Percentiles rank a stretch among this genome's conserved stretches.
Conservation (phyloP, 2,329 filamentous ascomycete species). For the Colletotrichum sp. region DNA sequence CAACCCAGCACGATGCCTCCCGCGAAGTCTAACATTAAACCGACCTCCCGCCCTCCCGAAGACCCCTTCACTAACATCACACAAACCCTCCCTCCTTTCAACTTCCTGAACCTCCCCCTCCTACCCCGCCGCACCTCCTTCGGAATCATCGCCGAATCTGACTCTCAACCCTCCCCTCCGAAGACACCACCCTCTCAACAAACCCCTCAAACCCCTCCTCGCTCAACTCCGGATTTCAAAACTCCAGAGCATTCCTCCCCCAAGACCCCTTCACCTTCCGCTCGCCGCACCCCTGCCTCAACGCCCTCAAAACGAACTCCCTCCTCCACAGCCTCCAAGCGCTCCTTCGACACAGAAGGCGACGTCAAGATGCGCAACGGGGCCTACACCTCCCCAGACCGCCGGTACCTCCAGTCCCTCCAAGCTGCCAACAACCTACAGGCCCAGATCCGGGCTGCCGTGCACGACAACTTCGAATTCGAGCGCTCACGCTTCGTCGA, state of each 20-base stretch:
- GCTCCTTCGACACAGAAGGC: neutral
- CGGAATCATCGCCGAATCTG: neutral
- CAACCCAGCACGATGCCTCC: neutral
- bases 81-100: neutral
- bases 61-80: neutral
- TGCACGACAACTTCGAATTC: neutral
- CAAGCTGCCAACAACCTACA: neutral
- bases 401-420: neutral
- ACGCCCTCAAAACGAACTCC: neutral
- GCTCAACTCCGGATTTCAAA: neutral
- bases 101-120: neutral
- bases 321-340: neutral
- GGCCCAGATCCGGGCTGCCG: neutral
- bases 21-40: neutral
- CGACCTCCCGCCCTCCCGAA: neutral
- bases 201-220: neutral
- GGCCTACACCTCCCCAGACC: neutral
- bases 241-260: neutral
- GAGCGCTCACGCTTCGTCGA: neutral
- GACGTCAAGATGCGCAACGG: slow-evolving; percentile 5
- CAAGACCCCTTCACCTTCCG: neutral
- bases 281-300: neutral
- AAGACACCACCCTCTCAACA: neutral
- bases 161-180: neutral
- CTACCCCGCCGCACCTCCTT: neutral